Conservation (phyloP, 352 stramenopile species). For the Globisporangium acanthophoron region DNA sequence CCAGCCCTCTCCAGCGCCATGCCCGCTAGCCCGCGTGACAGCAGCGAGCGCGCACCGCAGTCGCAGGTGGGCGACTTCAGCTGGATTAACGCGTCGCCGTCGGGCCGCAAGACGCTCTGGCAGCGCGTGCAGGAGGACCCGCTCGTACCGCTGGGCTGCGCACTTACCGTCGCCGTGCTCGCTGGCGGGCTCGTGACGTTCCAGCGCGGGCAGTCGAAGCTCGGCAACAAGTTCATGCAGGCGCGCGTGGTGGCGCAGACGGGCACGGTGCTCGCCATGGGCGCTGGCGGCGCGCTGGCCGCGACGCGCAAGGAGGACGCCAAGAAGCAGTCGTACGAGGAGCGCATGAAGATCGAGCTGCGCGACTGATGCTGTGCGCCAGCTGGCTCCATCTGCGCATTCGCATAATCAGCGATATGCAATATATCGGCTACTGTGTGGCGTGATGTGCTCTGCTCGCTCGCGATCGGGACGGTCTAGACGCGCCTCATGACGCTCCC, state of each 20-base stretch:
- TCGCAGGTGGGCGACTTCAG: conserved; percentile 47
- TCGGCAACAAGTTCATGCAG: conserved; percentile 83
- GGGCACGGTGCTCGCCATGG: conserved; percentile 63
- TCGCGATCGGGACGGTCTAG: conserved; percentile 34
- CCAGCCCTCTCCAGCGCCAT: not conserved
- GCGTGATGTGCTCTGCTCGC: no score
- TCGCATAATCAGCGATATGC: not conserved
- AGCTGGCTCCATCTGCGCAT: not conserved
- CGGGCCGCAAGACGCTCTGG: conserved; percentile 59
- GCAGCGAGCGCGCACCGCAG: conserved; percentile 6
- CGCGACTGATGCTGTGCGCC: conserved; percentile 16
- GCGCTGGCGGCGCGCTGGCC: conserved; percentile 36
- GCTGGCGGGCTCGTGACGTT: conserved; percentile 69
- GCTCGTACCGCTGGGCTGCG: conserved; percentile 68
- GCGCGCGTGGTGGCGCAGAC: conserved; percentile 67
- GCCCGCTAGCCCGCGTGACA: not conserved
- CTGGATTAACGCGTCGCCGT: conserved; percentile 54
- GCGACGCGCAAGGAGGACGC: conserved; percentile 38
- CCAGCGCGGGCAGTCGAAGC: conserved; percentile 60
- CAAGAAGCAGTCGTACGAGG: conserved; percentile 62
- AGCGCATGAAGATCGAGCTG: conserved; percentile 64
- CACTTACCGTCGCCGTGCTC: conserved; percentile 56
- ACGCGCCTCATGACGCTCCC: conserved; percentile 39
- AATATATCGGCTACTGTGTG: no score
- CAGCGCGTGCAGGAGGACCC: conserved; percentile 65